Percentiles rank a stretch among this genome's conserved stretches.
Conservation (phyloP, 345 rosid species). For the Lumnitzera littorea region DNA sequence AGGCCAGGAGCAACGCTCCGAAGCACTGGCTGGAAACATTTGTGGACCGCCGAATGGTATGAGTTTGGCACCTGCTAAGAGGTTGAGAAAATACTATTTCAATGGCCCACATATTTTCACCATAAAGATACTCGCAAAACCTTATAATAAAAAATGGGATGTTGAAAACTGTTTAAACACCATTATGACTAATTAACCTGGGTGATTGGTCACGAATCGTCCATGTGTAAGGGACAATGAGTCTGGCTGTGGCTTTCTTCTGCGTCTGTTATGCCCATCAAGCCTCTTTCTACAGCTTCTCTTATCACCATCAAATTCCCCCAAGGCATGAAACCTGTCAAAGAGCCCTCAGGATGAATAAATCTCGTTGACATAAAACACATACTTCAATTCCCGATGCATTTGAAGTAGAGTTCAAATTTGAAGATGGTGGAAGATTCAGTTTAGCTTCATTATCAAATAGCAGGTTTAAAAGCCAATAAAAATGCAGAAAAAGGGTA, state of each 20-base stretch:
- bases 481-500: no score
- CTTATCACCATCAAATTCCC: slow-evolving; percentile 70
- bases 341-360: neutral
- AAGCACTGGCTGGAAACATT: slow-evolving; percentile 21
- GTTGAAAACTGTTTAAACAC: neutral
- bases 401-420: no score
- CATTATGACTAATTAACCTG: slow-evolving; percentile 25
- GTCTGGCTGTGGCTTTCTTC: slow-evolving; percentile 66
- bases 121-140: no score
- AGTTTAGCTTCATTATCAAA: no score
- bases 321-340: slow-evolving; percentile 61
- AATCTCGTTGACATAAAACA: no score
- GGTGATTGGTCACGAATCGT: slow-evolving; percentile 32
- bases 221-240: slow-evolving; percentile 29
- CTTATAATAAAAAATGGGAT: no score
- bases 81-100: neutral
- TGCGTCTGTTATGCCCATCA: slow-evolving; percentile 68
- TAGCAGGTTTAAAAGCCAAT: no score
- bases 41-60: slow-evolving; percentile 37
- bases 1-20: slow-evolving; percentile 31
- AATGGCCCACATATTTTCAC: no score
- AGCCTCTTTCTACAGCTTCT: slow-evolving; percentile 81
- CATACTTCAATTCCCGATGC: no score
- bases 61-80: slow-evolving; percentile 34
- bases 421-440: no score